Base-by-base conservation (phyloP, 2,329 filamentous ascomycete genomes). In the Ascocoryne sarcoides region DNA sequence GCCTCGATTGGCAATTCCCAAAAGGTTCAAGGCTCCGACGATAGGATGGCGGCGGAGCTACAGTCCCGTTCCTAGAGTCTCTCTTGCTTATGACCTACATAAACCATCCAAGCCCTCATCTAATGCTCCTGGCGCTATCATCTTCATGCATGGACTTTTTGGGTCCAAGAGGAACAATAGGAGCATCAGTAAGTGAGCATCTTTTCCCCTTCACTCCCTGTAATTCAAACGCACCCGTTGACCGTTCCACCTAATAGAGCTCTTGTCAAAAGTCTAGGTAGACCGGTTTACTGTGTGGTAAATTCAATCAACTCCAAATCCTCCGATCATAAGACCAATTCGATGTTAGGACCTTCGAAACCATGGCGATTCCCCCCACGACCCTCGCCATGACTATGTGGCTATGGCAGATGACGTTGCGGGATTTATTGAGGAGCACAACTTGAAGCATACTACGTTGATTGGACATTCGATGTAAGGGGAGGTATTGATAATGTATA, bases 101-200 rank as follows among this genome's bases (percentile, higher is more conserved):
- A 66, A 74, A 54, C 77, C 82, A n/a, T 53, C 65, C 1, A 68
- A 67, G 36, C 60, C 62, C 2, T 60, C 63, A 18, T 57, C 62
- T 40, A 60, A 68, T 55, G 58, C 62, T 43, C 62, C 65, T 45
- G 56, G 65, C 29, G 84, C 89, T 2, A 86, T 96, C 48, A 65
- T 96, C 46, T 84, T 96, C 51, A 76, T 96, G 57, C 90, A 96
- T 60, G 90, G 92, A 1, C 70, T 96, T 9, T 95, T 96, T 57
- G 90, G 90, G 15, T 95, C 86, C 28, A 95, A 93, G 67, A 88
- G 86, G 67, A 96, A 96, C 61, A 95, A 95, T 60, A 73, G 89
- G 61, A 85, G 75, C 56, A 92, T 96, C 48, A 93, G 88, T 82
- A 94, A 88, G 90, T 95, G 69, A 57, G 56, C 46, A 32, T 47